These are phyloP conservation scores for Carex arenaria DNA, from an alignment of 202 grass and related monocot genomes.

Conservation along the genomic window DNA sequence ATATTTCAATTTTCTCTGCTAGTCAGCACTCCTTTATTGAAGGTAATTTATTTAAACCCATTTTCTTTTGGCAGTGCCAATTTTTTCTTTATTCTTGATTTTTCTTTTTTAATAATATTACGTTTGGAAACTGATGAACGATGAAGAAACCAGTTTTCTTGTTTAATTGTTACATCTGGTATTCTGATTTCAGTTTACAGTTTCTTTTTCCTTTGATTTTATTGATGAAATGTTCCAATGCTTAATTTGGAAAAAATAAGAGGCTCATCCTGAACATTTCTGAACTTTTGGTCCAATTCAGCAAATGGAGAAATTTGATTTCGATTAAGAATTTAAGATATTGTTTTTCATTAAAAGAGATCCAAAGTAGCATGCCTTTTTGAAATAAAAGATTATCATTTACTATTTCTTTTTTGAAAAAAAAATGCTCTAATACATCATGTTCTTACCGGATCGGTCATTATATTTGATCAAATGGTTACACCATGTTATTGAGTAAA, in stretches of 20 bases:
- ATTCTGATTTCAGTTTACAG: not conserved
- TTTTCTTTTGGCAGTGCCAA: not conserved
- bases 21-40: not conserved
- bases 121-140: not conserved
- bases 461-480: too few species aligned
- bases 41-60: not conserved
- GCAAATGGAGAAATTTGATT: too few species aligned
- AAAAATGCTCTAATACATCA: too few species aligned
- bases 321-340: too few species aligned
- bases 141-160: not conserved
- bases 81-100: not conserved
- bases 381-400: too few species aligned
- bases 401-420: too few species aligned
- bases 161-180: not conserved
- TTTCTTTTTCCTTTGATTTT: not conserved
- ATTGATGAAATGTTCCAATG: not conserved
- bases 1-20: constrained; percentile 4
- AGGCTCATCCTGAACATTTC: not conserved
- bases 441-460: too few species aligned
- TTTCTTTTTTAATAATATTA: not conserved
- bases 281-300: not conserved
- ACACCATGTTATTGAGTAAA: not conserved
- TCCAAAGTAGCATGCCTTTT: too few species aligned
- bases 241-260: not conserved
- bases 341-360: too few species aligned